Conservation (phyloP, 495 filamentous ascomycete species). For the Aspergillus wentii region DNA sequence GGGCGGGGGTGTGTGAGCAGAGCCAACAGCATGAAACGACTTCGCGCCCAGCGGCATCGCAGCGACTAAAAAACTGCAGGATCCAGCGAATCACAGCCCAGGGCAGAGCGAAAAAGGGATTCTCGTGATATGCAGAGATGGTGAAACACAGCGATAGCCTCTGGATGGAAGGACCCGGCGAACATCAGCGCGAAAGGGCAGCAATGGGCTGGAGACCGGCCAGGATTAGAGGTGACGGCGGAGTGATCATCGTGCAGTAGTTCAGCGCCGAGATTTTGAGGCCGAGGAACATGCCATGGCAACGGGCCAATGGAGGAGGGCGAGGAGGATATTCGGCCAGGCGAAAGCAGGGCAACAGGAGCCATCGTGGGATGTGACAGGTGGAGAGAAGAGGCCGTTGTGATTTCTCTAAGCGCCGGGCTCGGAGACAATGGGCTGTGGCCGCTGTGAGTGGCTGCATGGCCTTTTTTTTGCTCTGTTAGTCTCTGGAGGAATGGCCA, state of each 20-base stretch:
- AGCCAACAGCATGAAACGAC: too few species aligned
- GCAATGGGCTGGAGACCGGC: slow-evolving; percentile 57
- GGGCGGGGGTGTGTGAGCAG: too few species aligned
- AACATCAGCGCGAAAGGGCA: slow-evolving; percentile 7
- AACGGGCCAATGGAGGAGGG: slow-evolving; percentile 3
- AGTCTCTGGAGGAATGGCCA: too few species aligned
- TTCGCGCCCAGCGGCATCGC: too few species aligned
- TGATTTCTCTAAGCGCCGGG: slow-evolving; percentile 9
- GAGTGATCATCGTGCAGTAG: slow-evolving; percentile 16
- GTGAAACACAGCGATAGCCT: slow-evolving; percentile 10
- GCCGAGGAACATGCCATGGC: neutral
- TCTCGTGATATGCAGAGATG: slow-evolving; percentile 10
- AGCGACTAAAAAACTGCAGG: too few species aligned
- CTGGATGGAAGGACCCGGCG: neutral
- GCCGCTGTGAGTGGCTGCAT: too few species aligned
- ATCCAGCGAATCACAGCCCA: slow-evolving; percentile 3
- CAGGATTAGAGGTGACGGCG: slow-evolving; percentile 9
- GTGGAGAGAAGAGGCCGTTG: slow-evolving; percentile 1
- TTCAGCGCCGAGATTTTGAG: slow-evolving; percentile 1
- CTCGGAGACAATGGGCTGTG: too few species aligned
- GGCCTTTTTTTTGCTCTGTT: too few species aligned
- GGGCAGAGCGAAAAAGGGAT: neutral
- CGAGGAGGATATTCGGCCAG: neutral
- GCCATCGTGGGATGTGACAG: slow-evolving; percentile 2
- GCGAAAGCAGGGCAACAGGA: neutral